Evolutionary conservation across 2,329 filamentous ascomycete species (phyloP), one percentile per base, ranked within the genome.

Genomic region (Huntiella omanensis): DNA sequence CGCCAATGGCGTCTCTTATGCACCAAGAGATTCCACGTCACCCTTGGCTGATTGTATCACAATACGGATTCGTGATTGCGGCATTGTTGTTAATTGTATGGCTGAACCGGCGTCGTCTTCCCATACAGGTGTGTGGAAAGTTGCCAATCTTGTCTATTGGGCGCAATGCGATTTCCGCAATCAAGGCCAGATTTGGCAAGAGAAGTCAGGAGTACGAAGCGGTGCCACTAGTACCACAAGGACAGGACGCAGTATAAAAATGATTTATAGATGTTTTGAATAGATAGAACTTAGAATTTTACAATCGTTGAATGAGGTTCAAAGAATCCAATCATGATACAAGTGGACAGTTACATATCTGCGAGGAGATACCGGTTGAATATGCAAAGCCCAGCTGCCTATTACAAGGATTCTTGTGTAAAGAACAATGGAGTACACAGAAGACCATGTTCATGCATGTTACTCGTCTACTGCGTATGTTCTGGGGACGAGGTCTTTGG

Each of bases 1-100:
- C 22, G 16, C 36, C 44, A 6, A 46, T 46, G 44, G 37, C 15
- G 33, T 46, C 44, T 4, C 44, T 33, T 10, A 46, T 46, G 44
- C 44, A 46, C 13, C 44, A 46, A 13, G 36, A 46, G 15, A 17
- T 46, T 8, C 44, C 44, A 4, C 22, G 44, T 11, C 17, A 46
- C 16, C 44, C 44, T 12, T 46, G 44, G 44, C 8, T 46, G 13
- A 40, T 40, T 22, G 36, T 46, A 11, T 40, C 19, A 4, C n/a
- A 22, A 10, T 40, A 46, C 22, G 44, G 7, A 7, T 39, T 39
- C 15, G 33, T 19, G 22, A 28, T 40, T 11, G 10, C 19, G 13
- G 8, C 13, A 13, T 10, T 16, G 12, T 16, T 40, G 36, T n/a
- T 11, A 2, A 10, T 40, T 8, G 6, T 46, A 12, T 44, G 16